Percentiles rank a stretch among this genome's conserved stretches.
phyloP scores from a whole-genome alignment of 75 land plant species.

The Gnetum montanum region DNA sequence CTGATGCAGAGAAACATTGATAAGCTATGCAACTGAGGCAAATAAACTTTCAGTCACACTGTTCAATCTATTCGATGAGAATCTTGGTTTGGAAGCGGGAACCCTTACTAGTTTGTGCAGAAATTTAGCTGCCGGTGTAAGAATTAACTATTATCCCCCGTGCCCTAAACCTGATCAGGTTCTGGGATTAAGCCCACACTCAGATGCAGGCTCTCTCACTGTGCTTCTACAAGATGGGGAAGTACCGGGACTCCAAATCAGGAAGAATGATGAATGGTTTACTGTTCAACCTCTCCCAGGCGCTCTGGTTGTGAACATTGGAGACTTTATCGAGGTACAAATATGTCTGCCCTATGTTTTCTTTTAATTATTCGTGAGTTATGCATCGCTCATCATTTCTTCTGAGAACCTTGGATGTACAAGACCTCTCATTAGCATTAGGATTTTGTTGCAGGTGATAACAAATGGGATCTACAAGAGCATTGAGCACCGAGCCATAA shows the following conservation, averaged over 20 bases:
- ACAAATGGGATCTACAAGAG: slow-evolving; percentile 2
- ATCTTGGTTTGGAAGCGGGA: not conserved
- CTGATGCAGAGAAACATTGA: not conserved
- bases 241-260: slow-evolving; percentile 18
- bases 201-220: slow-evolving; percentile 14
- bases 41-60: not conserved
- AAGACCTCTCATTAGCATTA: not conserved
- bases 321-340: slow-evolving; percentile 24
- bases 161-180: slow-evolving; percentile 20
- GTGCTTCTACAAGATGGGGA: slow-evolving; percentile 12
- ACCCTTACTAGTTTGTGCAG: not conserved
- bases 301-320: slow-evolving; percentile 16
- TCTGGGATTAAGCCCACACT: slow-evolving; percentile 15
- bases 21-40: not conserved
- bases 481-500: too few relatives aligned
- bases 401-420: slow-evolving; percentile 1
- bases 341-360: too few relatives aligned
- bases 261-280: slow-evolving; percentile 14
- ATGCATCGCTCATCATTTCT: not conserved
- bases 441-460: not conserved
- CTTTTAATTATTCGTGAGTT: not conserved
- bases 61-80: slow-evolving; percentile 1
- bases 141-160: slow-evolving; percentile 22
- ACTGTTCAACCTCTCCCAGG: slow-evolving; percentile 12
- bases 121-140: not conserved